Evolutionary conservation across 495 filamentous ascomycete species (phyloP), one percentile per base, ranked within the genome.

Genomic region (Hamigera avellanea): DNA sequence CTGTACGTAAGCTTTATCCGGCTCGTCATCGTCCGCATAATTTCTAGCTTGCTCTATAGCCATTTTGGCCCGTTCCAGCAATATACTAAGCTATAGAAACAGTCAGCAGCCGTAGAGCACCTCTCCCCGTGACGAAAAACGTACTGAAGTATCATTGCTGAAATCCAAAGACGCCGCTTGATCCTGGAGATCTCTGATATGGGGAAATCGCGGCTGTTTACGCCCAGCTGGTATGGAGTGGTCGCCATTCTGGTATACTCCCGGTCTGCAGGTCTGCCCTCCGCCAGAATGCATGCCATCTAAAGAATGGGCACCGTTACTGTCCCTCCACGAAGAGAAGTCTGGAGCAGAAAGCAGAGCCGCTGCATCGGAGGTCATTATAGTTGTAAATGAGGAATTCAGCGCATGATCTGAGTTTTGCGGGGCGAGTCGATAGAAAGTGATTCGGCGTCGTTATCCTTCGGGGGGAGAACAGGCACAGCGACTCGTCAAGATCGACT

Each of bases 101-200:
- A 12, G 40, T 62, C 37, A 61, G 49, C 19, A 27, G 40, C 7
- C 32, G 32, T 9, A 23, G 21, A 23, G 21, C n/a, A 9, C 21
- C 21, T 5, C 21, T 4, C 5, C 9, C 9, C 21, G 9, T 23
- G 21, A 38, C 16, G 27, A 9, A 3, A 7, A 2, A 50, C 59
- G 42, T 59, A 75, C 70, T 40, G 66, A 52, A 15, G 56, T 59
- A 30, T 45, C 48, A 21, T 64, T 56, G 35, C 64, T 55, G 23
- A 70, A 52, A 35, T 61, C 56, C 33, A 62, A 52, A 14, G 55
- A 44, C 16, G 60, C 55, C 10, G 59, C 57, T 34, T 64, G 49
- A 39, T 72, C 70, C 37, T 76, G 70, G 29, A 88, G 62, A 53
- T 88, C 84, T 43, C 84, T 79, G 45, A 87, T 76, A 57, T 87